Base-by-base conservation (phyloP, 768 basidiomycete genomes). In the Pisolithus microcarpus region DNA sequence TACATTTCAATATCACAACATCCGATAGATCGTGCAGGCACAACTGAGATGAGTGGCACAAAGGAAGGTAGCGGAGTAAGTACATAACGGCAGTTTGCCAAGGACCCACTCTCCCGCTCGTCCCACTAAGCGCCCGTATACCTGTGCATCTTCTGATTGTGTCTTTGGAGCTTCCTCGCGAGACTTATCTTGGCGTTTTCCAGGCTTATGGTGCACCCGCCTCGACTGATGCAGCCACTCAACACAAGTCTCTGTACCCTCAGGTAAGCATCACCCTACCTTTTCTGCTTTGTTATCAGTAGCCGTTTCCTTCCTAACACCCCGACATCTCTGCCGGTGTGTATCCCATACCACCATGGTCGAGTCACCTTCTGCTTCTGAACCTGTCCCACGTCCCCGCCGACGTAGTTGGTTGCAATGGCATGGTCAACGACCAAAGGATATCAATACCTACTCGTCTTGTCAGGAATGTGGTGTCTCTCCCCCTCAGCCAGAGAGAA, bases 201-300 rank as follows among this genome's bases (percentile, higher is more conserved):
- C 39, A 69, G 65, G 52, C 43, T 19, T 34, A 15, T 4, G 34
- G 43, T 28, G 52, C 42, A 24, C 39, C 51, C 48, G 36, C 46
- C 43, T 59, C 58, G 54, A 58, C 58, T 53, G 61, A 67, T 60
- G 51, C 61, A 61, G 65, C 65, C 67, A 67, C 65, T 19, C 44
- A 36, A 23, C 50, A 51, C 48, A 59, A 55, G 53, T 61, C 54
- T 57, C 58, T 59, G 55, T 53, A 53, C 21, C 40, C 52, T 58
- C 67, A 67, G 67, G 65, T 67, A 63, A 68, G 63, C 58, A 49
- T 44, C 50, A 31, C 48, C 47, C 54, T 51, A 60, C 58, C 51
- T 55, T 47, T 54, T 38, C 38, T 44, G 56, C 24, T 44, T 49
- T 26, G 23, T 15, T 15, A 43, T 43, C 15, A 24, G 42, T 43